phyloP scores from a whole-genome alignment of 306 rosid species.

The Medicago arabica region DNA sequence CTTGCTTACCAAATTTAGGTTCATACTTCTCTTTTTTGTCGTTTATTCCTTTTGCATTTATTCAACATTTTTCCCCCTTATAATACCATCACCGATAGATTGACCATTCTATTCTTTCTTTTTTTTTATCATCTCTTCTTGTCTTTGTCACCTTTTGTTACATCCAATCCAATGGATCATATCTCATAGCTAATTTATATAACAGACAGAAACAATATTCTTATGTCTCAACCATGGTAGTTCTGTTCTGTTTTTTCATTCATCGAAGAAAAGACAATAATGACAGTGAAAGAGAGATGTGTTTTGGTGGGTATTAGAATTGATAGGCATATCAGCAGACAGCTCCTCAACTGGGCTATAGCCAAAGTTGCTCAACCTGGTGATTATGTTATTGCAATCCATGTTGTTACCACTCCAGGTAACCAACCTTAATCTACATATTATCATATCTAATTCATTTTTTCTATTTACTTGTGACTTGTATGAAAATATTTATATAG shows the following conservation, averaged over 20 bases:
- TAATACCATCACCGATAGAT: background rate
- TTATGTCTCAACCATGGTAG: background rate
- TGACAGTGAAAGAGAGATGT: conserved; percentile 58
- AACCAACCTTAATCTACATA: background rate
- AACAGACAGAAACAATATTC: background rate
- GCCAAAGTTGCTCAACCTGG: conserved; percentile 83
- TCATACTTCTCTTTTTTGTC: background rate
- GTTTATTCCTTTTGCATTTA: background rate
- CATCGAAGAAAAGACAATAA: conserved; percentile 46
- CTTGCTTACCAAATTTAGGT: background rate
- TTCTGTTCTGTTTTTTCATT: background rate
- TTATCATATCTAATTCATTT: conserved; percentile 1
- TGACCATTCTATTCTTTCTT: background rate
- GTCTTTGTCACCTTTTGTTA: background rate
- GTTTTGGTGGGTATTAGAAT: conserved; percentile 77
- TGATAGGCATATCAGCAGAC: conserved; percentile 64
- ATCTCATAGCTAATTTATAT: background rate
- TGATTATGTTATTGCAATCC: conserved; percentile 74
- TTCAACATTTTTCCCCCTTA: background rate
- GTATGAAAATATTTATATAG: conserved; percentile 40
- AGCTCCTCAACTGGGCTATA: conserved; percentile 85
- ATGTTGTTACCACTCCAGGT: conserved; percentile 72
- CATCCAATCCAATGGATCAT: background rate
- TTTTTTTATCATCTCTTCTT: background rate
- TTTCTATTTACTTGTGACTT: background rate